Evolutionary conservation across 2,329 filamentous ascomycete species (phyloP), one percentile per base, ranked within the genome.

Genomic region (Epichloe gansuensis): DNA sequence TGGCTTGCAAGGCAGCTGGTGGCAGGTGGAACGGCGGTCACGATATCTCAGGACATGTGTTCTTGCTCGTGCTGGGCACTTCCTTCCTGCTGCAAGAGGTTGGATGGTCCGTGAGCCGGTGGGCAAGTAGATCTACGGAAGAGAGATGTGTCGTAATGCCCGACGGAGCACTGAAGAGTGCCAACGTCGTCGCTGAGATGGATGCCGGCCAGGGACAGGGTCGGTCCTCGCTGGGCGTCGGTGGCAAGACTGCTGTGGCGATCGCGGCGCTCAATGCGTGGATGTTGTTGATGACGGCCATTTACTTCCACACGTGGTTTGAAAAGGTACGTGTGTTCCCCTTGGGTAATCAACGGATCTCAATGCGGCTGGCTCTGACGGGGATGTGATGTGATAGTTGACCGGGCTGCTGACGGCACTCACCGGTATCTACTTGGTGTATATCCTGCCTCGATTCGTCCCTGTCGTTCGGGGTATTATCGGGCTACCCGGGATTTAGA

Each of bases 211-310:
- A 63, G 48, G 62, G 61, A 2, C 48, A 54, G 1, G 59, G 60
- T 4, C 37, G 57, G 21, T 57, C 60, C 44, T 59, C 61, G 47
- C 66, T 79, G 53, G 72, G 75, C 3, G 58, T 77, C 49, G 70
- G 76, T 8, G 70, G 70, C 60, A 72, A 80, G 75, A 71, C 85
- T 58, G 78, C 83, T 57, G 69, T 77, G 25, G 76, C 64, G 0
- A 81, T 96, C 28, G 77, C 86, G 17, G 82, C 69, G 0, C 62
- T 96, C 63, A 88, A 85, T 63, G 80, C 84, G 73, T 97, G 93
- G 88, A 98, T 98, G 93, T 69, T 98, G 65, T 75, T 97, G 56
- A 98, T 98, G 93, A 98, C 93, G 42, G 91, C 91, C 3, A 91
- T 94, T 41, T 98, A 91, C 75, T 98, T 98, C 64, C 93, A 98